Evolutionary conservation across 177 flowering plant species (phyloP), one percentile per base, ranked within the genome.

Genomic region (Vitis hybrid): DNA sequence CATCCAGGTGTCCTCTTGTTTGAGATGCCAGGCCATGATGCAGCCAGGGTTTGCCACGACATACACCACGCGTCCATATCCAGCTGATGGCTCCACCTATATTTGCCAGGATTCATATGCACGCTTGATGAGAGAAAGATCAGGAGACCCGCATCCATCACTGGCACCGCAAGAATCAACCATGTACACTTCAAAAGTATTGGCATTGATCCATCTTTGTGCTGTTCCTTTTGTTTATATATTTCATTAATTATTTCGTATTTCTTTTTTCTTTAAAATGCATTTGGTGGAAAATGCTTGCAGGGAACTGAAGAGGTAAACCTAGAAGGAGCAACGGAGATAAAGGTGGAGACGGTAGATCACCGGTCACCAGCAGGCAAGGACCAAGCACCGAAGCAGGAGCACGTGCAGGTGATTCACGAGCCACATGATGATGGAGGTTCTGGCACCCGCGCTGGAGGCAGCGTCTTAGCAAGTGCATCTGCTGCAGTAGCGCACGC

Each of bases 301-400:
- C 50, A 77, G 76, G 83, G 61, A 49, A 73, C 67, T 20, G 78
- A 77, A 24, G 62, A 52, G 27, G 18, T 20, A 24, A 71, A 75
- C 30, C 71, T 62, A 49, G 30, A 71, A 35, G 81, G 77, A 4
- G 71, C 55, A 5, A 51, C 58, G 9, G 83, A 79, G 55, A 66
- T 54, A 18, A 81, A 71, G 65, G 82, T 1, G 81, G 66, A 67
- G 77, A 81, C 86, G 1, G 79, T 75, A 13, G 81, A 79, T 68
- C 54, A 71, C 61, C 67, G 76, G 18, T 63, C 71, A 14, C 66
- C 81, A 13, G 68, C 80, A 1, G 81, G 83, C 17, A 58, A 75
- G 15, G 66, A 74, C 51, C 10, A 69, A 55, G 74, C 71, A 30
- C 70, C 81, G 0, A 58, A 24, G 46, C 60, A 71, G 32, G 74